phyloP scores from a whole-genome alignment of 257 asterid genomes.

The Asclepias syriaca region DNA sequence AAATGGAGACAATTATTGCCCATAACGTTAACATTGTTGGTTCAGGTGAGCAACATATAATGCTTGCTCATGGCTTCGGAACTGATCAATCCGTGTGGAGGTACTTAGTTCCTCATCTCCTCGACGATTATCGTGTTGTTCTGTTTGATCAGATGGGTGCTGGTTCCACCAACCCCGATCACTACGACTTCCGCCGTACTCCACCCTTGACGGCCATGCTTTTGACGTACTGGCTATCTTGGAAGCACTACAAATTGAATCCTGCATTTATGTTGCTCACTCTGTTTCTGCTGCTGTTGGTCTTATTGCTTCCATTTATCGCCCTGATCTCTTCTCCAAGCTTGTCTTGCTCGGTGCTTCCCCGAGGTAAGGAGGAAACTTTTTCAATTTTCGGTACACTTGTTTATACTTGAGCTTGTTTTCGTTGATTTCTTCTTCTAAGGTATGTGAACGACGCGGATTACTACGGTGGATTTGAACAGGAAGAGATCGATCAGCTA shows the following conservation, averaged over 20 bases:
- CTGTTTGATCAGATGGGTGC: slow-evolving; percentile 39
- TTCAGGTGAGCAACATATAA: background rate
- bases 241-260: slow-evolving; percentile 26
- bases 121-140: slow-evolving; percentile 24
- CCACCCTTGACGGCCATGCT: slow-evolving; percentile 33
- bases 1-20: too few species aligned
- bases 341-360: slow-evolving; percentile 30
- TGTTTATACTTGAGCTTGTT: background rate
- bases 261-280: slow-evolving; percentile 35
- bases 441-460: slow-evolving; percentile 29
- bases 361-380: slow-evolving; percentile 22
- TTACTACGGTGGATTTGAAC: slow-evolving; percentile 19
- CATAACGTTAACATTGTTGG: too few species aligned
- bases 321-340: slow-evolving; percentile 36
- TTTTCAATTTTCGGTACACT: background rate
- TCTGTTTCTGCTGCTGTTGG: slow-evolving; percentile 29
- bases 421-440: background rate
- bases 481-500: background rate
- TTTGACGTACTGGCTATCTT: slow-evolving; percentile 30
- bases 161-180: slow-evolving; percentile 33
- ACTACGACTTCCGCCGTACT: slow-evolving; percentile 32
- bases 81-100: slow-evolving; percentile 42
- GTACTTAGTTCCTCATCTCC: slow-evolving; percentile 28
- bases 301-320: slow-evolving; percentile 26
- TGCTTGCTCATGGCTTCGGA: slow-evolving; percentile 38